Percentiles rank a stretch among this genome's conserved stretches.
These are phyloP conservation scores for Tuctoria greenei DNA, from an alignment of 176 grass and related monocot species.

Conservation along the genomic window DNA sequence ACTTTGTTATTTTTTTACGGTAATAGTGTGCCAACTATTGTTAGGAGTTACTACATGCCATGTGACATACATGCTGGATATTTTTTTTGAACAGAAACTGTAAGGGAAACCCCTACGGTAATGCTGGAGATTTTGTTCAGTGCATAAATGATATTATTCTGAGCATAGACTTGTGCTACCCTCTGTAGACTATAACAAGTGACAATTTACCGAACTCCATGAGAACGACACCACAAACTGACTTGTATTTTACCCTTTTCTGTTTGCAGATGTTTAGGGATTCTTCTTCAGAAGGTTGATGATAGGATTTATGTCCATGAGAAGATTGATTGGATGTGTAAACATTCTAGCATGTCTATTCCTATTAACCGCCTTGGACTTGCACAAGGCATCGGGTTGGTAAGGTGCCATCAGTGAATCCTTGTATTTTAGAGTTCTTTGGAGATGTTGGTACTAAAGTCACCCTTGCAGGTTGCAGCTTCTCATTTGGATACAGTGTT, in stretches of 20 bases:
- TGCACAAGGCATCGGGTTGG: constrained; percentile 97
- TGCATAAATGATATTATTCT: constrained; percentile 24
- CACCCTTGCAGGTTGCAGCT: constrained; percentile 75
- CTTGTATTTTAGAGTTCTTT: constrained; percentile 28
- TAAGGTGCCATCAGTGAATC: constrained; percentile 45
- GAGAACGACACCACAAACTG: neutral
- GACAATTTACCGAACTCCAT: neutral
- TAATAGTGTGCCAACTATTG: neutral
- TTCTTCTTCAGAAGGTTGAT: constrained; percentile 99
- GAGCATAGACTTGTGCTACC: neutral
- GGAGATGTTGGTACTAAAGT: constrained; percentile 34
- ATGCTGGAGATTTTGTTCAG: neutral
- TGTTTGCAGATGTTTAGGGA: constrained; percentile 77
- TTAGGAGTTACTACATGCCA: constrained; percentile 9
- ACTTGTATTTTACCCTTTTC: neutral
- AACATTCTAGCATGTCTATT: constrained; percentile 79
- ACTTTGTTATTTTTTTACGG: neutral
- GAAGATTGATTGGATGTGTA: constrained; percentile 98
- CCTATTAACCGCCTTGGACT: constrained; percentile 94
- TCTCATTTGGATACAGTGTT: constrained; percentile 97
- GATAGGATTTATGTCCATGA: constrained; percentile 80
- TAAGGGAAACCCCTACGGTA: no score
- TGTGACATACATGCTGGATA: neutral
- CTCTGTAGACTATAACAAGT: neutral
- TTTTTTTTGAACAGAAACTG: no score